These are phyloP conservation scores for Pichia sp. DNA, from an alignment of 1,139 yeast genomes.

Conservation along the genomic window DNA sequence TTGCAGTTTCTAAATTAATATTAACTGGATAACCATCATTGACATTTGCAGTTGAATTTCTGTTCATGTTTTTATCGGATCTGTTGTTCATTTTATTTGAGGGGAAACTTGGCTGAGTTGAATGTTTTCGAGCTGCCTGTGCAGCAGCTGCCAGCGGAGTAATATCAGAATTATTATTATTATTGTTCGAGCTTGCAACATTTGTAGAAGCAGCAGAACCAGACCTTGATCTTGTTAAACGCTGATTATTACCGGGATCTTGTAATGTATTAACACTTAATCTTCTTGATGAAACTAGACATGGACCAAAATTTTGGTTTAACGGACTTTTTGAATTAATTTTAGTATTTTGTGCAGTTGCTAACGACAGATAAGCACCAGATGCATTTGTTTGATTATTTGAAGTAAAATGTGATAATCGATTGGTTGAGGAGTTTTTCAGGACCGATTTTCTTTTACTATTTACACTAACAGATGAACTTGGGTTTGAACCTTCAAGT, in stretches of 20 bases:
- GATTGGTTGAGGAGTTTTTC: slow-evolving; percentile 36
- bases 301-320: slow-evolving; percentile 17
- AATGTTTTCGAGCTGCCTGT: slow-evolving; percentile 23
- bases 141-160: slow-evolving; percentile 26
- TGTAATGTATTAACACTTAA: slow-evolving; percentile 6
- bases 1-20: background rate
- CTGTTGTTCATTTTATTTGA: background rate
- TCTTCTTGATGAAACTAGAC: slow-evolving; percentile 6
- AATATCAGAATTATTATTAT: background rate
- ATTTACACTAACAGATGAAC: background rate
- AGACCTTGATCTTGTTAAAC: slow-evolving; percentile 9
- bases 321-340: slow-evolving; percentile 53
- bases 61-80: background rate
- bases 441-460: slow-evolving; percentile 53
- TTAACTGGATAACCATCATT: background rate
- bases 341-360: slow-evolving; percentile 75
- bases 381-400: slow-evolving; percentile 17
- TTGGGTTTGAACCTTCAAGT: background rate
- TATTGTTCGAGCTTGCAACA: background rate
- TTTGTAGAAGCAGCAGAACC: slow-evolving; percentile 9
- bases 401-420: background rate
- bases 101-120: slow-evolving; percentile 6
- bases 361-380: slow-evolving; percentile 57
- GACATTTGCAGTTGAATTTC: background rate
- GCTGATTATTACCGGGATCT: slow-evolving; percentile 2